phyloP scores from a whole-genome alignment of 2,329 filamentous ascomycete genomes.

The Pseudovirgaria hyperparasitica region DNA sequence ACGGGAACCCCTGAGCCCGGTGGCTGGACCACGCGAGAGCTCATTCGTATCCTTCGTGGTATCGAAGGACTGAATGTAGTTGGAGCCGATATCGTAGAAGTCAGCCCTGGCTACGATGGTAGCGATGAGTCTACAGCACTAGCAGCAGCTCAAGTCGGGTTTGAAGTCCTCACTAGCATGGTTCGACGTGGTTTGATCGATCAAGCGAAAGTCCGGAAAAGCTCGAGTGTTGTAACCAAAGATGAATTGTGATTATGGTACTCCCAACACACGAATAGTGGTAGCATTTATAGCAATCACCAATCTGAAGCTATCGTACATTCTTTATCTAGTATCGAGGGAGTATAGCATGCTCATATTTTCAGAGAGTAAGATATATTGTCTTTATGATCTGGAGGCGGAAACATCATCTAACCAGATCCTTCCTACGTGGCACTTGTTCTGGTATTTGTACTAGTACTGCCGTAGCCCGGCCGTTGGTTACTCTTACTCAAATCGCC shows the following conservation, averaged over 20 bases:
- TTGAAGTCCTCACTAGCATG: constrained; percentile 71
- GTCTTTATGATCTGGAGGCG: too few relatives aligned
- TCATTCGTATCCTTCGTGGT: constrained; percentile 71
- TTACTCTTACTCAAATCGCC: too few relatives aligned
- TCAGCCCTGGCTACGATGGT: constrained; percentile 74
- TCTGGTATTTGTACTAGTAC: too few relatives aligned
- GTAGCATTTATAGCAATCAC: too few relatives aligned
- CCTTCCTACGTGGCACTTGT: too few relatives aligned
- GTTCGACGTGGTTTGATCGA: constrained; percentile 44
- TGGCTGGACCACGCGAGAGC: constrained; percentile 80
- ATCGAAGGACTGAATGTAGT: constrained; percentile 76
- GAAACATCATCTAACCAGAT: too few relatives aligned
- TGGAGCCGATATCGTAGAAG: constrained; percentile 83
- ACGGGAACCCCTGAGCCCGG: constrained; percentile 85
- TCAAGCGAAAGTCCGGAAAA: constrained; percentile 14
- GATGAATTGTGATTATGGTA: constrained; percentile 6
- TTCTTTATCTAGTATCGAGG: too few relatives aligned
- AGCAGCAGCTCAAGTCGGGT: constrained; percentile 72
- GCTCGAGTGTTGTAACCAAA: constrained; percentile 5
- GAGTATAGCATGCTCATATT: too few relatives aligned
- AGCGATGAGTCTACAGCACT: constrained; percentile 68
- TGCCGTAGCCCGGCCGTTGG: too few relatives aligned
- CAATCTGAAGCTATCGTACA: too few relatives aligned
- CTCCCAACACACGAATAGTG: not conserved
- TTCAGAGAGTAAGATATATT: too few relatives aligned